Percentiles rank a stretch among this genome's conserved stretches.
These are phyloP conservation scores for Clavaria fumosa DNA, from an alignment of 768 basidiomycete species.

Conservation along the genomic window DNA sequence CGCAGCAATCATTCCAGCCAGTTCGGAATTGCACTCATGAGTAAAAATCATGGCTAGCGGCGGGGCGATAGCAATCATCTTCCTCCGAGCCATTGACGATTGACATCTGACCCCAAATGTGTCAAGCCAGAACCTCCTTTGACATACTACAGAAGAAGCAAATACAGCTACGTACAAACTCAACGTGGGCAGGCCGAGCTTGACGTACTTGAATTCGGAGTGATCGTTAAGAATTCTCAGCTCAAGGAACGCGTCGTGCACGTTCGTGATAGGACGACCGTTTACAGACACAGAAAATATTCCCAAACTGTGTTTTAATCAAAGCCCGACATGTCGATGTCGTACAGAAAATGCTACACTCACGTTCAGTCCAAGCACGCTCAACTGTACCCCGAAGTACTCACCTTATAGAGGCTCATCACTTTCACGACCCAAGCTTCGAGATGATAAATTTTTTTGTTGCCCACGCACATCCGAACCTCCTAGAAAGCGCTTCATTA, in stretches of 20 bases:
- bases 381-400: slow-evolving; percentile 5
- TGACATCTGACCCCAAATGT: too few species aligned
- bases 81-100: too few species aligned
- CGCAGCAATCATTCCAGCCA: too few species aligned
- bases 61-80: too few species aligned
- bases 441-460: slow-evolving; percentile 83
- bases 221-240: neutral
- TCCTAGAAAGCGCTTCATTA: slow-evolving; percentile 37
- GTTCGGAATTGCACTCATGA: too few species aligned
- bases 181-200: too few species aligned
- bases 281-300: slow-evolving; percentile 1
- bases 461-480: slow-evolving; percentile 86
- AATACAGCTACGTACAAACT: too few species aligned
- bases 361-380: slow-evolving; percentile 4
- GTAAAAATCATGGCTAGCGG: too few species aligned
- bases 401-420: slow-evolving; percentile 81
- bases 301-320: too few species aligned
- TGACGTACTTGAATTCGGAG: neutral
- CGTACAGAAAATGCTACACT: slow-evolving; percentile 42
- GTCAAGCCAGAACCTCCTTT: too few species aligned
- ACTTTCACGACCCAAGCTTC: slow-evolving; percentile 97
- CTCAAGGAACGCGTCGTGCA: neutral
- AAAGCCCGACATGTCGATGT: slow-evolving; percentile 44
- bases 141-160: too few species aligned
- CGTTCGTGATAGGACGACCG: neutral